These are phyloP conservation scores for Wickerhamomyces bisporus DNA, from an alignment of 805 yeast genomes.

Conservation along the genomic window DNA sequence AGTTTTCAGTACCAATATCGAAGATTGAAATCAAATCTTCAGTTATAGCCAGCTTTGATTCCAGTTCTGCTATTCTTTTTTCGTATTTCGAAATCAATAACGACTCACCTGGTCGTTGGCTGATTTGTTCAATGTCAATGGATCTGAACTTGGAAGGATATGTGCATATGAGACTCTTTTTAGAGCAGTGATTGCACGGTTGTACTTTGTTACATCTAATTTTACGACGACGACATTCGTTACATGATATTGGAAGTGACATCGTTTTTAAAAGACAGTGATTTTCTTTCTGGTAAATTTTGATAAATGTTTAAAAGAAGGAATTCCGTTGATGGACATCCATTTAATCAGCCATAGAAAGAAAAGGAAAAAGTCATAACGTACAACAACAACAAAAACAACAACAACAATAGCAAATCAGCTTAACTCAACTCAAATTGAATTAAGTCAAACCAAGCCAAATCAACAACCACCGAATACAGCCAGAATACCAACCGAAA, in stretches of 20 bases:
- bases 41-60: slow-evolving; percentile 11
- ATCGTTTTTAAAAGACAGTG: too few species aligned
- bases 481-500: not conserved
- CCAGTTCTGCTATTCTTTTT: slow-evolving; percentile 14
- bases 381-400: too few species aligned
- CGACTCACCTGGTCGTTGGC: too few species aligned
- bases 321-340: not conserved
- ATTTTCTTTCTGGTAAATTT: not conserved
- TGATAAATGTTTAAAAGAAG: not conserved
- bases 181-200: slow-evolving; percentile 16
- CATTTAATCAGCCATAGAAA: too few species aligned
- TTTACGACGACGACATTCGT: slow-evolving; percentile 23
- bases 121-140: slow-evolving; percentile 13
- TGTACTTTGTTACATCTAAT: slow-evolving; percentile 17
- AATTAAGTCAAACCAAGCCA: too few species aligned
- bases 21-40: slow-evolving; percentile 21
- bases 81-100: slow-evolving; percentile 2
- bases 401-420: too few species aligned
- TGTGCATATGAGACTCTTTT: slow-evolving; percentile 10
- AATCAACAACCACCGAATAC: too few species aligned
- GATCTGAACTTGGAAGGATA: slow-evolving; percentile 23
- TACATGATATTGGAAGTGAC: slow-evolving; percentile 21
- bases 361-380: too few species aligned
- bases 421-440: too few species aligned
- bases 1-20: slow-evolving; percentile 9